Percentiles rank a stretch among this genome's conserved stretches.
phyloP scores from a whole-genome alignment of 78 protist genomes.

The Carpediemonas membranifera region DNA sequence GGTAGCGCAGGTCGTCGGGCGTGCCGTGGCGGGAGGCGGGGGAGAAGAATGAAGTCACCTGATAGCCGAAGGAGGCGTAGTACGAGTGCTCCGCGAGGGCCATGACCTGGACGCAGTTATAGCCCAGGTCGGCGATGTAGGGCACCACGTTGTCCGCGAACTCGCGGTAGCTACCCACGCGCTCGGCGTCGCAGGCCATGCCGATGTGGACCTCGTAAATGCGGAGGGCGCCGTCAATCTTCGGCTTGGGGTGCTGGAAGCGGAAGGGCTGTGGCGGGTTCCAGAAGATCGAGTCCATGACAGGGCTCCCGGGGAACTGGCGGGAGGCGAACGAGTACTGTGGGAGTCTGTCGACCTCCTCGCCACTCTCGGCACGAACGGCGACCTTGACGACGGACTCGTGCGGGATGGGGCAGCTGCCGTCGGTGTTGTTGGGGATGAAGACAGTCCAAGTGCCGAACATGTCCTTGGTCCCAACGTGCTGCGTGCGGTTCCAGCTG shows the following conservation, averaged over 20 bases:
- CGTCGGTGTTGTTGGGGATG: slow-evolving; percentile 43
- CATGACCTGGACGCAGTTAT: slow-evolving; percentile 70
- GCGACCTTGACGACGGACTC: slow-evolving; percentile 31
- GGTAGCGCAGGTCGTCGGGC: slow-evolving; percentile 56
- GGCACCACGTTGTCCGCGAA: slow-evolving; percentile 33
- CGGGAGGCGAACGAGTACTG: too few species aligned
- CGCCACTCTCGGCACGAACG: slow-evolving; percentile 38
- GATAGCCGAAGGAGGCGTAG: slow-evolving; percentile 57
- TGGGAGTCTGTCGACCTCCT: slow-evolving; percentile 51
- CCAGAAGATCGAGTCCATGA: slow-evolving; percentile 30
- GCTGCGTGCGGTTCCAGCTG: slow-evolving; percentile 45
- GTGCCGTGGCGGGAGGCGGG: slow-evolving; percentile 49
- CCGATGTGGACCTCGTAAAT: slow-evolving; percentile 84
- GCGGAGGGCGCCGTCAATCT: slow-evolving; percentile 28
- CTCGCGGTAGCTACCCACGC: slow-evolving; percentile 48
- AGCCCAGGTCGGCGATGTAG: slow-evolving; percentile 17
- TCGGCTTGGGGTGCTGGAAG: slow-evolving; percentile 44
- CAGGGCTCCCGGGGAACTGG: not conserved
- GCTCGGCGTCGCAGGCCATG: slow-evolving; percentile 57
- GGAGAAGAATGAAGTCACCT: slow-evolving; percentile 46
- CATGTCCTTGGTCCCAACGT: slow-evolving; percentile 26
- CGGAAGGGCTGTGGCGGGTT: slow-evolving; percentile 38
- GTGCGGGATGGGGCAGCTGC: slow-evolving; percentile 52
- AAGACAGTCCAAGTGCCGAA: slow-evolving; percentile 46
- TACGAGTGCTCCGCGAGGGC: slow-evolving; percentile 90